Evolutionary conservation across 306 rosid genomes (phyloP).

Genomic region (Casuarina cunninghamiana): DNA sequence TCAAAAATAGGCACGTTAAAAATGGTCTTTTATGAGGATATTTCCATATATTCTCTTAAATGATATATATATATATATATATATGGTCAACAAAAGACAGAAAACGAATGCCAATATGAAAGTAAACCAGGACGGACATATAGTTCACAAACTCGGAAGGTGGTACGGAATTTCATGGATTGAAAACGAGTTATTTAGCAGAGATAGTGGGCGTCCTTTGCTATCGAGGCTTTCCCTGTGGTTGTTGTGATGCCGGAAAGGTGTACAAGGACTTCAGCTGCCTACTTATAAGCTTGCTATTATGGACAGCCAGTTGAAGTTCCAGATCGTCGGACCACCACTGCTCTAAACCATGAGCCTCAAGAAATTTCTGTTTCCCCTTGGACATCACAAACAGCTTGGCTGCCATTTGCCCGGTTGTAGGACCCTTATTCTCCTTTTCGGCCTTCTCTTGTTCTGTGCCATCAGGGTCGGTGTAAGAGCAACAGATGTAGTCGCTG

Average conservation of each 20-base stretch:
- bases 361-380: slow-evolving; percentile 86
- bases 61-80: too few relatives aligned
- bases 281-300: slow-evolving; percentile 78
- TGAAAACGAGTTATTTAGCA: slow-evolving; percentile 23
- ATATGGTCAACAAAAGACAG: too few relatives aligned
- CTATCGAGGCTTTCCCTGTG: slow-evolving; percentile 28
- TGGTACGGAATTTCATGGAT: slow-evolving; percentile 1
- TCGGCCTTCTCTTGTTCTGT: slow-evolving; percentile 29
- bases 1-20: too few relatives aligned
- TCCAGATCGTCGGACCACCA: slow-evolving; percentile 98
- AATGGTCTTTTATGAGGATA: too few relatives aligned
- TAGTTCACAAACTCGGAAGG: too few relatives aligned
- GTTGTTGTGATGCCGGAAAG: slow-evolving; percentile 44
- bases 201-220: slow-evolving; percentile 2
- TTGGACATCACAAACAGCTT: slow-evolving; percentile 84
- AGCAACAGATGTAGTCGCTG: slow-evolving; percentile 90
- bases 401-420: slow-evolving; percentile 56
- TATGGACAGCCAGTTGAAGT: slow-evolving; percentile 71
- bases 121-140: too few relatives aligned
- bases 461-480: slow-evolving; percentile 60
- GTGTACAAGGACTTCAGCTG: slow-evolving; percentile 75
- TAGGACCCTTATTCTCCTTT: slow-evolving; percentile 56
- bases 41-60: too few relatives aligned
- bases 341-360: slow-evolving; percentile 94
- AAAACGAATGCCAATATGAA: too few relatives aligned